Evolutionary conservation across 495 filamentous ascomycete genomes (phyloP).

Genomic region (Thozetella sp.): DNA sequence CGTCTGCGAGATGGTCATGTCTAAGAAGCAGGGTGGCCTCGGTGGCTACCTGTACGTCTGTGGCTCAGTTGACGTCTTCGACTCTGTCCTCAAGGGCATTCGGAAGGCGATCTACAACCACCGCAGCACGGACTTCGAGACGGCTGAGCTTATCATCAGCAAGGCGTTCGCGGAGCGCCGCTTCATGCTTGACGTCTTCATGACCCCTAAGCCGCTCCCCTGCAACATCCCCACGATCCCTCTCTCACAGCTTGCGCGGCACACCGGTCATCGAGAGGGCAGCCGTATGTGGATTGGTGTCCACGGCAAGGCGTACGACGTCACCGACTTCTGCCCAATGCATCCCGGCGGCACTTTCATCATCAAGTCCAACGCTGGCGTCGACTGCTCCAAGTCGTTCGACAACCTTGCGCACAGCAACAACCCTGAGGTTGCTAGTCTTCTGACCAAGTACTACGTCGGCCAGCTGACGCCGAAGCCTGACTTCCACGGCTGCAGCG

Average conservation of each 20-base stretch:
- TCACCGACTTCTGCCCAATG: constrained; percentile 51
- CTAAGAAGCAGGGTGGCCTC: constrained; percentile 50
- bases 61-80: constrained; percentile 53
- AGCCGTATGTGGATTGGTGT: constrained; percentile 54
- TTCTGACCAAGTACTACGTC: constrained; percentile 54
- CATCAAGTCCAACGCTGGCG: constrained; percentile 52
- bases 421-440: constrained; percentile 49
- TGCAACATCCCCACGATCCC: constrained; percentile 47
- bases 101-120: constrained; percentile 50
- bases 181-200: constrained; percentile 58
- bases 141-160: constrained; percentile 45
- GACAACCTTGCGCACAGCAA: constrained; percentile 53
- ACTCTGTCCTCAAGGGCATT: constrained; percentile 53
- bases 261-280: constrained; percentile 49
- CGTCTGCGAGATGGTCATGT: constrained; percentile 53
- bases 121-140: constrained; percentile 45
- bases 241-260: constrained; percentile 44
- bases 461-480: constrained; percentile 49
- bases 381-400: constrained; percentile 52
- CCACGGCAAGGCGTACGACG: constrained; percentile 50
- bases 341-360: constrained; percentile 52
- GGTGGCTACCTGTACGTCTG: constrained; percentile 55
- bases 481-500: constrained; percentile 37
- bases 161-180: constrained; percentile 52
- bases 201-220: constrained; percentile 51